A percentile compares a stretch with the other conserved stretches of the same genome.
phyloP scores from a whole-genome alignment of 139 green algal genomes.

The Limnomonas spitsbergensis region DNA sequence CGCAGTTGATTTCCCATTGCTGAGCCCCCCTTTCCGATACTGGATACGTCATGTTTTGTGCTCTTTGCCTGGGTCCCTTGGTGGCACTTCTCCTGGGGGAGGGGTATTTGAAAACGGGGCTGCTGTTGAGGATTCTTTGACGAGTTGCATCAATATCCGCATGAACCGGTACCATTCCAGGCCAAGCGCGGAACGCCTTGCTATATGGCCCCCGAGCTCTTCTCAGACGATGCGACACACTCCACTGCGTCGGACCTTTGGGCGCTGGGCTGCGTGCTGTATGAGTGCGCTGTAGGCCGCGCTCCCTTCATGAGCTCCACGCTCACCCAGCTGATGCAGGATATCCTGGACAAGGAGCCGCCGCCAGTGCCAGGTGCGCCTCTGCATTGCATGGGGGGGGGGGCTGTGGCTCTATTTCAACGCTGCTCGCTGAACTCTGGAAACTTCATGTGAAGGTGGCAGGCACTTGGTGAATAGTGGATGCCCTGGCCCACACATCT shows the following conservation, averaged over 20 bases:
- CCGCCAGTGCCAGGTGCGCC: slow-evolving; percentile 39
- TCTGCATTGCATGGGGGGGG: too few relatives aligned
- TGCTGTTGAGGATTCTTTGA: too few relatives aligned
- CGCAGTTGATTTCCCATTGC: not conserved
- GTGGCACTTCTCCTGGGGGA: too few relatives aligned
- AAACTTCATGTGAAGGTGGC: too few relatives aligned
- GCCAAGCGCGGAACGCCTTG: slow-evolving; percentile 77
- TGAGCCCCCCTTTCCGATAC: too few relatives aligned
- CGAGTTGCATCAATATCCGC: too few relatives aligned
- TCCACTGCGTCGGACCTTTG: slow-evolving; percentile 86
- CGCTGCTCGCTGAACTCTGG: too few relatives aligned
- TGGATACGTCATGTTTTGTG: not conserved
- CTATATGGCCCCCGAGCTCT: slow-evolving; percentile 96
- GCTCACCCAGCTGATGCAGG: slow-evolving; percentile 74
- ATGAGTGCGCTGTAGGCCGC: slow-evolving; percentile 80
- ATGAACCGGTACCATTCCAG: too few relatives aligned
- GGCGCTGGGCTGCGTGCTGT: slow-evolving; percentile 90
- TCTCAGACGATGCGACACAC: slow-evolving; percentile 74
- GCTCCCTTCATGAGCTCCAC: slow-evolving; percentile 81
- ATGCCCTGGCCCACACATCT: too few relatives aligned
- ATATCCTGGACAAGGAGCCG: slow-evolving; percentile 69
- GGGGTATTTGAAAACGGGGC: too few relatives aligned
- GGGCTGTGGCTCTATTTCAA: too few relatives aligned
- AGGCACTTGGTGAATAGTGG: too few relatives aligned
- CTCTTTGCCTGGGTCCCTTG: not conserved